phyloP scores from a whole-genome alignment of 2,329 filamentous ascomycete species.

The Fusarium oxysporum region DNA sequence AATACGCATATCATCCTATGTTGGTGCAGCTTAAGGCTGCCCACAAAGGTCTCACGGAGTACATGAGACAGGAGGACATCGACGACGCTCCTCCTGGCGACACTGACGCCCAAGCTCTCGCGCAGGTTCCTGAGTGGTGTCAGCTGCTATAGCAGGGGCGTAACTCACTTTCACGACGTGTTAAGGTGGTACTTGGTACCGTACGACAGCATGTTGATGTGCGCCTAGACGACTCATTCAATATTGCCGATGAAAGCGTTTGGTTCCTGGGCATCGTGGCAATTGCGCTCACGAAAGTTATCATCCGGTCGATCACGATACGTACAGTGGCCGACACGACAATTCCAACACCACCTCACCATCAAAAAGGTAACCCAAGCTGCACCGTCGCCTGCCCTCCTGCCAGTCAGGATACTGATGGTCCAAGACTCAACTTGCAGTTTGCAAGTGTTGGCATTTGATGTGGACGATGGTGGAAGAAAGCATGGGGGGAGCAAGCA shows the following conservation, averaged over 20 bases:
- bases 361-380: not conserved
- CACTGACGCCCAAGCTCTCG: not conserved
- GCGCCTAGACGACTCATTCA: too few relatives aligned
- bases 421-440: not conserved
- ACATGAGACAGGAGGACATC: not conserved
- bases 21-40: not conserved
- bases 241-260: not conserved
- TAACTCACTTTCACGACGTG: not conserved
- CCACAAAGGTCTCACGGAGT: not conserved
- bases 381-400: not conserved
- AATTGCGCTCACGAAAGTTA: not conserved
- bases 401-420: accelerated
- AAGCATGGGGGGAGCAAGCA: not conserved
- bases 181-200: not conserved
- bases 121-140: not conserved
- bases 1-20: not conserved
- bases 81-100: not conserved
- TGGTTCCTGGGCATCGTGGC: not conserved
- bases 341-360: too few relatives aligned
- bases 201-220: not conserved
- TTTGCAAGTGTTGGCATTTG: not conserved
- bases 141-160: not conserved
- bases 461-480: not conserved
- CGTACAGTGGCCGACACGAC: not conserved
- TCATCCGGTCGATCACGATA: not conserved